Evolutionary conservation across 176 grass and related monocot species (phyloP), one percentile per base, ranked within the genome.

Genomic region (Poa pratensis): DNA sequence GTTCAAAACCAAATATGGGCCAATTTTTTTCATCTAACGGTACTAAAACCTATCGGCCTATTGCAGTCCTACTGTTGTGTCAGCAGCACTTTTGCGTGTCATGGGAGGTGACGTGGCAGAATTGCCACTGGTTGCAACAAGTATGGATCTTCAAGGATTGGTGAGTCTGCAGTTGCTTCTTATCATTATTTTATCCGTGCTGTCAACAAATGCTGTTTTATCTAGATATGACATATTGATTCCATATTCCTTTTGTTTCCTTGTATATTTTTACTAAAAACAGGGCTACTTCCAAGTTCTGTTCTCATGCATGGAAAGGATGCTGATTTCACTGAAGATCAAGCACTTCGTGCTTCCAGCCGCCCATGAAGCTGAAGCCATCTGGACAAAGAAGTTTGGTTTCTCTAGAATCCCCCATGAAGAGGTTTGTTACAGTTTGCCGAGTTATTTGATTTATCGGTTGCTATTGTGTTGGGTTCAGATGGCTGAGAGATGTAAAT

Each of bases 341-440:
- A 93, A 89, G 80, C 92, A 94, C 76, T 93, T 97, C 80, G 67
- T 97, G 59, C 92, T 97, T 69, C 95, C 95, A 19, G 92, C 95
- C n/a, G 95, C 95, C 35, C 92, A 93, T 34, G 95, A 97, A 90
- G 95, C 95, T 17, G 92, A 97, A 93, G 86, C 87, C 58, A 94
- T 97, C 50, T 97, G 95, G 95, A 94, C 82, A 49, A 97, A 94
- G 5, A 97, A 97, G 92, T 97, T 97, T 86, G 92, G 95, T 48
- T 97, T 97, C 87, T 75, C 81, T 43, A 90, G 85, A 83, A 91
- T 97, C 22, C 83, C 84, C 66, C 90, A 83, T 64, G 92, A 94
- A 35, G 82, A 97, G 89, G 95, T 93, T 23, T 63, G 17, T 69
- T 75, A 37, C 52, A 9, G 10, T 69, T 51, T 78, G 3, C 60